phyloP scores from a whole-genome alignment of 371 early-diverging fungal genomes.

The Lichtheimia hyalospora region DNA sequence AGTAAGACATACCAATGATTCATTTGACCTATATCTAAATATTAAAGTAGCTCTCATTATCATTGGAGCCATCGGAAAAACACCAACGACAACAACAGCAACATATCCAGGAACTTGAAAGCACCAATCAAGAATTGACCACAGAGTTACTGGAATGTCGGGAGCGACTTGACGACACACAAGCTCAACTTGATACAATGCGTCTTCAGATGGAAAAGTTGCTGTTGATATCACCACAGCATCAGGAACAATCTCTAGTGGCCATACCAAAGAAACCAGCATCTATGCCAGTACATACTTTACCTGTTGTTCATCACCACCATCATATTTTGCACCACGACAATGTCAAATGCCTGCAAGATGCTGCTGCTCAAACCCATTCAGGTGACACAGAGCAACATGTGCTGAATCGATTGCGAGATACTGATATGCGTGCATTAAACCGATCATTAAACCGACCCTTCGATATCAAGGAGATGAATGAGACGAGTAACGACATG shows the following conservation, averaged over 20 bases:
- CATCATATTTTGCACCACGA: constrained; percentile 25
- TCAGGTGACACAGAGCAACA: neutral
- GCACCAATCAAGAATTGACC: neutral
- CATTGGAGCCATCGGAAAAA: neutral
- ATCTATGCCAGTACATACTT: neutral
- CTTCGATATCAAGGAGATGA: constrained; percentile 3
- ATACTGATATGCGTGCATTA: constrained; percentile 1
- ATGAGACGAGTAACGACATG: constrained; percentile 2
- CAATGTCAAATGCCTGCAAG: neutral
- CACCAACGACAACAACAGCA: neutral
- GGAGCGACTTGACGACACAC: too few species aligned
- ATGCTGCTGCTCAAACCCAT: too few species aligned
- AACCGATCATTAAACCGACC: constrained; percentile 4
- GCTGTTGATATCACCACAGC: neutral
- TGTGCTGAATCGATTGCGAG: neutral
- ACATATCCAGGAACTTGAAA: too few species aligned
- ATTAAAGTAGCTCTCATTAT: neutral
- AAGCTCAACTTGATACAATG: too few species aligned
- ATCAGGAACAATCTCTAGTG: neutral
- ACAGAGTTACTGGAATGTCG: neutral
- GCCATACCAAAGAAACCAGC: neutral
- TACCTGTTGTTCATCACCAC: constrained; percentile 27
- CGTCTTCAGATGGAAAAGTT: too few species aligned
- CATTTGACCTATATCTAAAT: too few species aligned
- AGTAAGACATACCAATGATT: too few species aligned